Conservation (phyloP, 106 monocot species). For the Acorus gramineus region DNA sequence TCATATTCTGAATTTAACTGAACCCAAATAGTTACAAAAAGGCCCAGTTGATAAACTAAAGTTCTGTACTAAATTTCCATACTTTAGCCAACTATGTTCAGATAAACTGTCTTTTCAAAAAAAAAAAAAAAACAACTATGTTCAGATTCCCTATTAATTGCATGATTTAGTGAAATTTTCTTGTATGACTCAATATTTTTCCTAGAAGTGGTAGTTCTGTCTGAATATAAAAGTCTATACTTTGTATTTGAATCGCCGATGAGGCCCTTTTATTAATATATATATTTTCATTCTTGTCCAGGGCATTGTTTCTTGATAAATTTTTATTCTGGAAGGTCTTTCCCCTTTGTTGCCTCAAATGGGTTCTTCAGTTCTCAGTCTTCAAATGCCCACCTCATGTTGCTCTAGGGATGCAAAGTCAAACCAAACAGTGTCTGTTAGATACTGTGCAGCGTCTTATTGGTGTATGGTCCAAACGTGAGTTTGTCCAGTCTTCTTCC, state of each 20-base stretch:
- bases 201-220: background rate
- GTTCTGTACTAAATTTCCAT: too few relatives aligned
- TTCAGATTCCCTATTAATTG: too few relatives aligned
- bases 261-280: background rate
- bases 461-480: constrained; percentile 68
- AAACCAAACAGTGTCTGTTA: constrained; percentile 35
- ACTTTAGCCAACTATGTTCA: too few relatives aligned
- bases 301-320: constrained; percentile 78
- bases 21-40: too few relatives aligned
- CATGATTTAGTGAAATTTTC: too few relatives aligned
- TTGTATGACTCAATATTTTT: too few relatives aligned
- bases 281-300: constrained; percentile 19
- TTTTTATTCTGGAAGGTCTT: constrained; percentile 85
- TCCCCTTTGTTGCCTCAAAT: constrained; percentile 83
- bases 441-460: constrained; percentile 39
- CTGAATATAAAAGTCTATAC: background rate
- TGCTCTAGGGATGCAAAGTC: constrained; percentile 10
- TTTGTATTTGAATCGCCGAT: background rate
- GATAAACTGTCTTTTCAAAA: too few relatives aligned
- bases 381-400: constrained; percentile 47
- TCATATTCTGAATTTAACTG: too few relatives aligned
- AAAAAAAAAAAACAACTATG: too few relatives aligned
- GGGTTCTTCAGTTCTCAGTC: constrained; percentile 91
- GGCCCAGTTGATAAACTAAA: too few relatives aligned
- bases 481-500: constrained; percentile 71